Percentiles rank a stretch among this genome's conserved stretches.
These are phyloP conservation scores for Cladosporium austrohemisphaericum DNA, from an alignment of 2,329 filamentous ascomycete species.

Conservation along the genomic window DNA sequence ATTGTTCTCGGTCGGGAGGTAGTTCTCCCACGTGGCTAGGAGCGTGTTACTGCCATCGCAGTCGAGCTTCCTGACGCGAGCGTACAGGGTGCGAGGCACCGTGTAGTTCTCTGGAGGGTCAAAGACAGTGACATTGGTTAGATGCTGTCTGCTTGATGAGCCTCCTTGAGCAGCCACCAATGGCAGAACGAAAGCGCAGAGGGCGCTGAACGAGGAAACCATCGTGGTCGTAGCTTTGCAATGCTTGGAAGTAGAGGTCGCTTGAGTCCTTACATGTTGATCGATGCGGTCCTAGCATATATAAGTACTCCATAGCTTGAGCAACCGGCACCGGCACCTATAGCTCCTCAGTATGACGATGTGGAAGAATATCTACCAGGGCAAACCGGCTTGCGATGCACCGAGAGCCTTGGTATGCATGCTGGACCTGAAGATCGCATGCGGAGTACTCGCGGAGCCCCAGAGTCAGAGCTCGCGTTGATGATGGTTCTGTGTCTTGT, in stretches of 20 bases:
- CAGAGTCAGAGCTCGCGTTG: too few species aligned
- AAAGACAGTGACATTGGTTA: slow-evolving; percentile 25
- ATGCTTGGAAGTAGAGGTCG: too few species aligned
- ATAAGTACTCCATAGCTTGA: too few species aligned
- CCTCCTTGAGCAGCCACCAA: slow-evolving; percentile 9
- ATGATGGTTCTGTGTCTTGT: too few species aligned
- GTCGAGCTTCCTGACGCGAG: slow-evolving; percentile 46
- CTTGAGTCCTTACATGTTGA: too few species aligned
- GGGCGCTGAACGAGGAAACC: not conserved
- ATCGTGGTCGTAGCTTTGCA: not conserved
- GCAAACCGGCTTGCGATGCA: not conserved
- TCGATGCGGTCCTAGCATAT: too few species aligned
- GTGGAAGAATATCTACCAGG: not conserved
- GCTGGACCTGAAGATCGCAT: too few species aligned
- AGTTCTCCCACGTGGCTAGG: slow-evolving; percentile 55
- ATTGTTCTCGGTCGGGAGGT: slow-evolving; percentile 44
- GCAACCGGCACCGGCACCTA: not conserved
- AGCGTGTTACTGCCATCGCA: slow-evolving; percentile 32
- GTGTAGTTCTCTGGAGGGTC: slow-evolving; percentile 27
- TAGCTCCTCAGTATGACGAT: not conserved
- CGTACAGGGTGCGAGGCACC: slow-evolving; percentile 46
- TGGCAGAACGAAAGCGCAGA: slow-evolving; percentile 1
- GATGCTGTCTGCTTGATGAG: slow-evolving; percentile 8
- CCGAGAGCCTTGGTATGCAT: not conserved
- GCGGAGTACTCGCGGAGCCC: too few species aligned